Conservation (phyloP, 345 rosid genomes). For the Corchorus olitorius region DNA sequence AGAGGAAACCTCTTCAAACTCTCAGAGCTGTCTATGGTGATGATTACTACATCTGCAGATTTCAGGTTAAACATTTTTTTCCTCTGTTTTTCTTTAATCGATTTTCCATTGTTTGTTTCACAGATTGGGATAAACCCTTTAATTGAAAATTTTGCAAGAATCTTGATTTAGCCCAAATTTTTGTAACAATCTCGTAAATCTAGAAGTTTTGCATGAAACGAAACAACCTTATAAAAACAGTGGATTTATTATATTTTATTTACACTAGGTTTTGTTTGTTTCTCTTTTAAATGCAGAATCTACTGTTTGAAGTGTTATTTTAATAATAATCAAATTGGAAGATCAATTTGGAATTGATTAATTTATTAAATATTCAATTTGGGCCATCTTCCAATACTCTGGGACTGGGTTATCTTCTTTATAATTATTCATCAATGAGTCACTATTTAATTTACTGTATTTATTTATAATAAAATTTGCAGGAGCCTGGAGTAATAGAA, state of each 20-base stretch:
- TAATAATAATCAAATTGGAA: neutral
- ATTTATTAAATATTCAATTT: neutral
- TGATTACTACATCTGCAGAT: slow-evolving; percentile 77
- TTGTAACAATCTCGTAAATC: neutral
- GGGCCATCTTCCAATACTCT: neutral
- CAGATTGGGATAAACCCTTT: too few species aligned
- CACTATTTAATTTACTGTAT: neutral
- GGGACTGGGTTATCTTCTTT: neutral
- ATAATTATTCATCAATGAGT: neutral
- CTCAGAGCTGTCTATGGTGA: slow-evolving; percentile 54
- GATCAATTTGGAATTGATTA: neutral
- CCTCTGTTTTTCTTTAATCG: neutral
- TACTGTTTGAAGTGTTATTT: slow-evolving; percentile 15
- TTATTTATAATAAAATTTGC: neutral
- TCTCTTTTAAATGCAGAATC: neutral
- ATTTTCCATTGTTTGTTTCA: neutral
- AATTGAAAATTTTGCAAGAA: too few species aligned
- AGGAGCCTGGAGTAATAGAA: slow-evolving; percentile 75
- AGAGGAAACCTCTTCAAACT: slow-evolving; percentile 48
- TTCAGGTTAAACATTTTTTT: slow-evolving; percentile 51
- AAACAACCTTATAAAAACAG: neutral
- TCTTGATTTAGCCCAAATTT: neutral
- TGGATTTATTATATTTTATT: neutral
- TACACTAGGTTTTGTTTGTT: neutral
- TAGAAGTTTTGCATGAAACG: neutral